Percentiles rank a stretch among this genome's conserved stretches.
These are phyloP conservation scores for Fusarium denticulatum DNA, from an alignment of 2,329 filamentous ascomycete species.

Conservation along the genomic window DNA sequence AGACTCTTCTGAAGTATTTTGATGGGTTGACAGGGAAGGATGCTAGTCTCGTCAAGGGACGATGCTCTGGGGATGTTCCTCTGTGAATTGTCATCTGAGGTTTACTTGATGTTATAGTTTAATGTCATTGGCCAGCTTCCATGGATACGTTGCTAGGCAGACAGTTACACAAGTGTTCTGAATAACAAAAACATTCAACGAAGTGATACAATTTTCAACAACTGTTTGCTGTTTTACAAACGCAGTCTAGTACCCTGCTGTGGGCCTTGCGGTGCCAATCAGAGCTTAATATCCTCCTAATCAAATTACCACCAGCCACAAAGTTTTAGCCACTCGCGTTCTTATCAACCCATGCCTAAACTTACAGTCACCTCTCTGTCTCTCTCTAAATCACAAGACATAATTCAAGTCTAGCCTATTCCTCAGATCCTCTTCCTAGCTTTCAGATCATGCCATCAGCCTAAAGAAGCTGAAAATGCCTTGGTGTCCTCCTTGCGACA, in stretches of 20 bases:
- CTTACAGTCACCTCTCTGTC: neutral
- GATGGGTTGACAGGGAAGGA: constrained; percentile 72
- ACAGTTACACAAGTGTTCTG: neutral
- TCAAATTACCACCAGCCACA: neutral
- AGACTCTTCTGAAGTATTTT: constrained; percentile 73
- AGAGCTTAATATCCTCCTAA: too few species aligned
- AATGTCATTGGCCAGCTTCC: neutral
- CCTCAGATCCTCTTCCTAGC: neutral
- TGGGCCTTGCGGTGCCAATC: neutral
- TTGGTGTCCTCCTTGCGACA: neutral
- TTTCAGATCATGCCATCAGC: neutral
- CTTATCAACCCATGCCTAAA: neutral
- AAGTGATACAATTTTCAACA: neutral
- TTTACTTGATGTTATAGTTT: neutral
- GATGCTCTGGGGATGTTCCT: constrained; percentile 35
- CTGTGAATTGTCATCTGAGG: neutral
- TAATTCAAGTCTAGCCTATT: too few species aligned
- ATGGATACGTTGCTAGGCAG: neutral
- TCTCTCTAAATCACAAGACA: neutral
- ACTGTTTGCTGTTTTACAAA: neutral
- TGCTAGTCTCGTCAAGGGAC: constrained; percentile 55
- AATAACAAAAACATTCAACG: neutral
- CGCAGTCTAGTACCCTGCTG: neutral
- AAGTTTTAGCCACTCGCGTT: neutral
- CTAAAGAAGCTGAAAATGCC: neutral